Evolutionary conservation across 352 stramenopile species (phyloP), one percentile per base, ranked within the genome.

Genomic region (Phytopythium litorale): DNA sequence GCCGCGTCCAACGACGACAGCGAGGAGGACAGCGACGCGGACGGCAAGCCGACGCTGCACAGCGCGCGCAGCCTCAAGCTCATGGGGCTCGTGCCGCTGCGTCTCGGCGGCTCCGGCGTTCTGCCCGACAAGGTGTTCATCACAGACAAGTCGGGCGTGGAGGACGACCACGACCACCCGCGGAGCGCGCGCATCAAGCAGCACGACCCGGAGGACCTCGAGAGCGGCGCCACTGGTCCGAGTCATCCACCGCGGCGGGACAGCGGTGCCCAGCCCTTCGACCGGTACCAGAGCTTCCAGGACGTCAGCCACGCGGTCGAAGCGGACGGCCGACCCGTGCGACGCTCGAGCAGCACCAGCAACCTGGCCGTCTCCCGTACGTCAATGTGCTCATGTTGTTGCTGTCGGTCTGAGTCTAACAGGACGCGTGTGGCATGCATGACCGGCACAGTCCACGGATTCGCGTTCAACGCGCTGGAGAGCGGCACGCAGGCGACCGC

Each of bases 401-500:
- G 32, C 46, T 37, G 4, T 40, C 28, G 12, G 30, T 59, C 48
- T 53, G n/a, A 35, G 16, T 42, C 33, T 43, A 19, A 32, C 46
- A 7, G 11, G 11, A 53, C 46, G 30, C 28, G 28, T 7, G 28
- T 32, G 28, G 28, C n/a, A 54, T 63, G 37, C 25, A 54, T 63
- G 37, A 3, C 13, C 9, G 11, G 1, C 2, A n/a, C 51, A 77
- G 67, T 51, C 16, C 72, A 61, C 43, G 71, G 70, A 45, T 77
- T 77, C 51, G 70, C 67, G 7, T 77, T 75, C 50, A 77, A 77
- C 49, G 67, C 64, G 45, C 38, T 72, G 23, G 67, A 77, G 32
- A 54, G 48, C 18, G 53, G 53, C 38, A 63, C 59, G 13, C 60
- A 48, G 9, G 67, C 67, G 23, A 8, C 42, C 2, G 15, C 25